Base-by-base conservation (phyloP, 2,329 filamentous ascomycete genomes). In the Daldinia eschscholtzii region DNA sequence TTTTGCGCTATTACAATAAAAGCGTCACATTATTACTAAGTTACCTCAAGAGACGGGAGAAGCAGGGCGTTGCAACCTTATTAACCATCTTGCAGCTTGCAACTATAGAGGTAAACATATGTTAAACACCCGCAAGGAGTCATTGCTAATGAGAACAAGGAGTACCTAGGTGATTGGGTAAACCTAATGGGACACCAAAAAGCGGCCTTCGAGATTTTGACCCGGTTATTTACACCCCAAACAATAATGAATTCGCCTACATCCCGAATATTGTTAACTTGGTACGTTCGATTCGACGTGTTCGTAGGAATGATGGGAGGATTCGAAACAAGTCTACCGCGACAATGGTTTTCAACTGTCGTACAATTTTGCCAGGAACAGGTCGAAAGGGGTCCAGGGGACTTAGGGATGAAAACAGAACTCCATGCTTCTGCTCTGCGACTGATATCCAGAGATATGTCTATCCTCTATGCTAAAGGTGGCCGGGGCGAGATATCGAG, bases 121-220 rank as follows among this genome's bases (percentile, higher is more conserved):
- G 50, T 64, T 70, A 67, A 35, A 71, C 23, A 9, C 46, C 46
- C 68, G 73, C 58, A 20, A 13, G 52, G 28, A 63, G 48, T 52
- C n/a, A 41, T 56, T 61, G 61, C 71, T 76, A 44, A 70, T 50
- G 18, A 62, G 56, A 28, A 58, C 50, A 75, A 97, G 93, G 96
- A 98, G 81, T 97, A 94, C 75, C 86, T 98, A 52, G 96, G 96
- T 12, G 96, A 99, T 78, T 98, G 94, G 94, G 89, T 97, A 60
- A 98, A 97, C 75, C 84, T 98, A 15, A 91, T 96, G 80, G 93
- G 94, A 23, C 96, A 98, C 78, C 94, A 98, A 78, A 93, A 92
- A 77, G 96, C 95, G 10, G 96, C 96, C 0, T 89, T 92, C 76
- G 89, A 93, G 70, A 91, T 98, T 74, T 83, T 98, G 52, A 91